Base-by-base conservation (phyloP, 176 grass and related monocot species). In the Ensete glaucum region DNA sequence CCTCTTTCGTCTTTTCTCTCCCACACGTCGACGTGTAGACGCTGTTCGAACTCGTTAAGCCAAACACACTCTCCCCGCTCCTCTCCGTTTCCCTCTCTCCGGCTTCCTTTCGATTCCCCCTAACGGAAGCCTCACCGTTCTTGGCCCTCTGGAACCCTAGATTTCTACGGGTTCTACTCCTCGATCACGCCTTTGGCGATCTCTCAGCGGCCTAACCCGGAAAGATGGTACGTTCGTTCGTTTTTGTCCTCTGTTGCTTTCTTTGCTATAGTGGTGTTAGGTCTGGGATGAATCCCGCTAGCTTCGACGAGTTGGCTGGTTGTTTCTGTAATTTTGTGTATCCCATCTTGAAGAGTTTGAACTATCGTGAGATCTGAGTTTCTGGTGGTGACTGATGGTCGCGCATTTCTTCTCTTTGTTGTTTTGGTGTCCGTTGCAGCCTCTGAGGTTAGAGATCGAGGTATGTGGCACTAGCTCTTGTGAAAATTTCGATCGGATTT, bases 361-460 rank as follows among this genome's bases (percentile, higher is more conserved):
- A 34, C 4, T 34, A 34, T 34, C 29, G 34, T 43, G 4, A 43
- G 34, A 6, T 43, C 34, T 43, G 34, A 43, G 34, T 54, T 75
- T 34, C 64, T 52, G 66, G 21, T 74, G 23, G 15, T 62, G 29
- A 57, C 78, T 76, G 29, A 62, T 29, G 64, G 50, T 51, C 20
- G 15, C 73, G 82, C 66, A 55, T 63, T 52, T 79, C 53, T 83
- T 76, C 19, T 21, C 80, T 73, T 81, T 77, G 67, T 73, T 78
- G 21, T 63, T 78, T 62, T 73, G 74, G 24, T 75, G 69, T 8
- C 64, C 9, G 52, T n/a, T 2, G 78, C 91, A 99, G 95, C 95
- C 95, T 80, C 95, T 99, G 84, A 94, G 95, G 86, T 84, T 99
- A 80, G 95, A 99, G 80, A 99, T 99, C 88, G 94, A 99, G 95